These are phyloP conservation scores for Casuarina cunninghamiana DNA, from an alignment of 306 rosid species.

Conservation along the genomic window DNA sequence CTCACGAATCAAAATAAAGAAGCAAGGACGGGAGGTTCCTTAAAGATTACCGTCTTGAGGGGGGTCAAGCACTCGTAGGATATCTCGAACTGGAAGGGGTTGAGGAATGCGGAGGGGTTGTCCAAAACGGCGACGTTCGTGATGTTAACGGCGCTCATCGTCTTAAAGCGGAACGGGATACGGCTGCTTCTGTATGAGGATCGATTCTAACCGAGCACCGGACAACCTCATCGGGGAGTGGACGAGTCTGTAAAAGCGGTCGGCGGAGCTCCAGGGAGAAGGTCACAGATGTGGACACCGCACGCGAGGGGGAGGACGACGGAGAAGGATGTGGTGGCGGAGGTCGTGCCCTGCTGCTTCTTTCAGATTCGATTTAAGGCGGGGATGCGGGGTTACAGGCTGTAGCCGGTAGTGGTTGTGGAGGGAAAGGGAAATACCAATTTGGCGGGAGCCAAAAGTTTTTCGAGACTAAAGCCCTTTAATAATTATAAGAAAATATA, in stretches of 20 bases:
- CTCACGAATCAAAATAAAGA: not conserved
- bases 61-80: slow-evolving; percentile 82
- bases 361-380: not conserved
- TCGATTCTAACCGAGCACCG: slow-evolving; percentile 11
- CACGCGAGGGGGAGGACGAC: not conserved
- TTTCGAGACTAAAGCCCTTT: too few relatives aligned
- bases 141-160: slow-evolving; percentile 85
- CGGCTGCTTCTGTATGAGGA: not conserved
- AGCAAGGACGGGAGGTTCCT: not conserved
- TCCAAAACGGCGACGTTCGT: slow-evolving; percentile 86
- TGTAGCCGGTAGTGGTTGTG: slow-evolving; percentile 15
- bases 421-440: slow-evolving; percentile 21
- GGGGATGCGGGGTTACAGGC: slow-evolving; percentile 17
- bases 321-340: not conserved
- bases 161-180: slow-evolving; percentile 40
- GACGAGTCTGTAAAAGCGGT: not conserved
- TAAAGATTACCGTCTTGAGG: slow-evolving; percentile 60
- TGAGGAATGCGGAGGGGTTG: slow-evolving; percentile 70
- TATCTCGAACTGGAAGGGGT: slow-evolving; percentile 84
- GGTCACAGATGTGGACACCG: not conserved
- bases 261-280: slow-evolving; percentile 1
- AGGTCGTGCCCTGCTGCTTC: not conserved
- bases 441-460: slow-evolving; percentile 26
- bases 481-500: too few relatives aligned
- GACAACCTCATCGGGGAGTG: slow-evolving; percentile 11